Evolutionary conservation across 169 alveolate species (phyloP).

Genomic region (Eimeria acervulina): DNA sequence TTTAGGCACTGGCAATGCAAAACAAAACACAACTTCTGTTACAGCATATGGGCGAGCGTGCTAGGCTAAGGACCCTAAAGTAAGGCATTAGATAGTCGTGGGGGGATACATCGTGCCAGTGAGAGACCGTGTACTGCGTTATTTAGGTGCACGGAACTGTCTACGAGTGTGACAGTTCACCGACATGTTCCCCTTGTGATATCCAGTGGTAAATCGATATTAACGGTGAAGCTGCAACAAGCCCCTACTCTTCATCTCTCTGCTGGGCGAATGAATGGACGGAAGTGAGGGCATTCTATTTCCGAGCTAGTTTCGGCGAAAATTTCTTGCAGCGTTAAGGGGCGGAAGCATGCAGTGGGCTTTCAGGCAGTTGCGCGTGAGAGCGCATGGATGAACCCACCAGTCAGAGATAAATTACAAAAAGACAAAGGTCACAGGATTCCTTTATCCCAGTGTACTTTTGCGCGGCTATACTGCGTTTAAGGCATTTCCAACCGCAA

Average conservation of each 20-base stretch:
- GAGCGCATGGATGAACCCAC: background rate
- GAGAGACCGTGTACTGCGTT: background rate
- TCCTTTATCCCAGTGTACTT: background rate
- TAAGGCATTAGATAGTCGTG: background rate
- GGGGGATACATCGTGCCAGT: background rate
- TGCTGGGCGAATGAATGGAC: background rate
- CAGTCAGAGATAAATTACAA: background rate
- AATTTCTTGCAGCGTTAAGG: background rate
- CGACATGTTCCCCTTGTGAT: background rate
- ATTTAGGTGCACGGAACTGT: background rate
- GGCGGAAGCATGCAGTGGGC: background rate
- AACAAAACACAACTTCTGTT: background rate
- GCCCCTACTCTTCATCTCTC: background rate
- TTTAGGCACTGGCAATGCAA: background rate
- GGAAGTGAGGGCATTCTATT: background rate
- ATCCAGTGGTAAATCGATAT: background rate
- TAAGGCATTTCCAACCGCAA: background rate
- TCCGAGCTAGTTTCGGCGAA: background rate
- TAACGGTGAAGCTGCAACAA: background rate
- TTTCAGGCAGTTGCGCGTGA: background rate
- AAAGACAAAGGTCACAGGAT: background rate
- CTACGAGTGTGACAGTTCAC: background rate
- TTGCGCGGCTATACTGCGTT: background rate
- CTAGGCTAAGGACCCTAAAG: background rate
- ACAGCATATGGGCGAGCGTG: background rate